Conservation (phyloP, 164 flowering plant genomes). For the Euptelea pleiosperma region DNA sequence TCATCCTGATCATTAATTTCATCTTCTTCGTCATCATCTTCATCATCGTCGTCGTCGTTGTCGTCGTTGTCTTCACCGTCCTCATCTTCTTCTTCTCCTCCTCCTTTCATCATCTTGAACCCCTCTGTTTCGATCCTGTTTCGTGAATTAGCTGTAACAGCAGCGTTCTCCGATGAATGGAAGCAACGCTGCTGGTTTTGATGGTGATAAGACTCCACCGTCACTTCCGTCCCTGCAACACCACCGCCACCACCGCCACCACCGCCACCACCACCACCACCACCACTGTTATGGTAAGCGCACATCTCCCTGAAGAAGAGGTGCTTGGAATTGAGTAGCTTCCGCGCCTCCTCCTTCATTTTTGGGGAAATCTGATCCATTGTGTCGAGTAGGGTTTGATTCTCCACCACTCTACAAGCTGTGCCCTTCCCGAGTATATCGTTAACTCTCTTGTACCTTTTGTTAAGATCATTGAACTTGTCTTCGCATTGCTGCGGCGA, state of each 20-base stretch:
- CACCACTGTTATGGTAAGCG: slow-evolving; percentile 84
- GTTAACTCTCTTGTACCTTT: slow-evolving; percentile 94
- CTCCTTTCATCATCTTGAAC: slow-evolving; percentile 25
- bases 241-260: slow-evolving; percentile 23
- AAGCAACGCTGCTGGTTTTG: slow-evolving; percentile 34
- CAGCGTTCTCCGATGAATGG: slow-evolving; percentile 32
- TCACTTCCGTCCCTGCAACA: too few relatives aligned
- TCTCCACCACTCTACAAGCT: slow-evolving; percentile 89
- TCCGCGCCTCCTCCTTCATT: slow-evolving; percentile 80
- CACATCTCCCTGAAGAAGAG: slow-evolving; percentile 96
- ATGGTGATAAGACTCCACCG: slow-evolving; percentile 24
- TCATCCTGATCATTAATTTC: slow-evolving; percentile 10
- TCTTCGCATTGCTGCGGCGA: slow-evolving; percentile 99
- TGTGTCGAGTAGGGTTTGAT: slow-evolving; percentile 65
- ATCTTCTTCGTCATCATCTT: slow-evolving; percentile 5
- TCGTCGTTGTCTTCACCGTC: slow-evolving; percentile 30
- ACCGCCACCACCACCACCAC: slow-evolving; percentile 24
- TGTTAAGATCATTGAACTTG: slow-evolving; percentile 91
- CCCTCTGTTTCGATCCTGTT: slow-evolving; percentile 23
- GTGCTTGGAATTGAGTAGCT: slow-evolving; percentile 88
- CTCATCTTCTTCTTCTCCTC: slow-evolving; percentile 37
- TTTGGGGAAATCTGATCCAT: slow-evolving; percentile 74
- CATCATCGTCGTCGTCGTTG: slow-evolving; percentile 17
- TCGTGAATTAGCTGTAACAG: slow-evolving; percentile 14
- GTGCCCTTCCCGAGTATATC: slow-evolving; percentile 87